Evolutionary conservation across 768 basidiomycete species (phyloP).

Genomic region (Omphalotus guepiniiformis): DNA sequence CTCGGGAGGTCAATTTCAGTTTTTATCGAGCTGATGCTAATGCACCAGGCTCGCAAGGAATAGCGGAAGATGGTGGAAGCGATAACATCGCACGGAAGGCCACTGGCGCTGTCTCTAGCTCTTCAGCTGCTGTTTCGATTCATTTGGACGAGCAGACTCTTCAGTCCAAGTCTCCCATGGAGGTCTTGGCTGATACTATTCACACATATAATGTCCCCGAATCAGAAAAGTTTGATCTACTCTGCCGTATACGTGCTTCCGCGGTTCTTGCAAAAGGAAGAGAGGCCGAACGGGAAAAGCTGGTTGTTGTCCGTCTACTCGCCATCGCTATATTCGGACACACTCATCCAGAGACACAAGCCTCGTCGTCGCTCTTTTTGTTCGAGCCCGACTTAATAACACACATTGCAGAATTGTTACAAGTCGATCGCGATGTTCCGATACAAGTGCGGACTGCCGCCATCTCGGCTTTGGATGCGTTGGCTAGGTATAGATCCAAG

Average conservation of each 20-base stretch:
- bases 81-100: slow-evolving; percentile 49
- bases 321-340: slow-evolving; percentile 91
- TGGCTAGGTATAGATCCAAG: slow-evolving; percentile 79
- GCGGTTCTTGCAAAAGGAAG: slow-evolving; percentile 57
- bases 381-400: slow-evolving; percentile 92
- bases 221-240: slow-evolving; percentile 81
- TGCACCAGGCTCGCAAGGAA: slow-evolving; percentile 38
- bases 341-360: slow-evolving; percentile 75
- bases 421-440: slow-evolving; percentile 70
- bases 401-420: slow-evolving; percentile 86
- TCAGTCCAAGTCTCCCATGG: slow-evolving; percentile 61
- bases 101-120: slow-evolving; percentile 24
- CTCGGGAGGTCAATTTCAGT: slow-evolving; percentile 74
- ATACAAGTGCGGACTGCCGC: slow-evolving; percentile 77
- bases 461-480: slow-evolving; percentile 85
- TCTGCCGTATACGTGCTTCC: slow-evolving; percentile 83
- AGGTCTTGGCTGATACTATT: slow-evolving; percentile 70
- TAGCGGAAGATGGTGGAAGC: slow-evolving; percentile 39
- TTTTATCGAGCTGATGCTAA: slow-evolving; percentile 65
- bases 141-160: slow-evolving; percentile 61
- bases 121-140: slow-evolving; percentile 53
- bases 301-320: slow-evolving; percentile 76
- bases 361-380: slow-evolving; percentile 79
- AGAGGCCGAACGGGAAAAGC: slow-evolving; percentile 67
- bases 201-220: slow-evolving; percentile 68